A percentile compares a stretch with the other conserved stretches of the same genome.
Conservation (phyloP, 768 basidiomycete species). For the Hericium alpestre region DNA sequence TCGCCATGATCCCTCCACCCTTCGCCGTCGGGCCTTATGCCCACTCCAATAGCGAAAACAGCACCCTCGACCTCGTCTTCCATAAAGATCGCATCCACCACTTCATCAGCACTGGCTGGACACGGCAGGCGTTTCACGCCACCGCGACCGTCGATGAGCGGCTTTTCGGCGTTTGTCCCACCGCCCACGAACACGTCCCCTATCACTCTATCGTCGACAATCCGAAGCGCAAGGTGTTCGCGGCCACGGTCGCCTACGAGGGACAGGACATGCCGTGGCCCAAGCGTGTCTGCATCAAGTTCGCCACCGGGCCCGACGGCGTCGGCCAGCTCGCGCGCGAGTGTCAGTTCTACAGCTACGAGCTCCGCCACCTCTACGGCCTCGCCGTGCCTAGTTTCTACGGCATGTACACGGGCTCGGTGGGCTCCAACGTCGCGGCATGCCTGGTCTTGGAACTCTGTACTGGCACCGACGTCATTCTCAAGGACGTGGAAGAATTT, state of each 20-base stretch:
- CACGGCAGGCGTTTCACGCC: neutral
- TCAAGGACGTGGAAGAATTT: slow-evolving; percentile 1
- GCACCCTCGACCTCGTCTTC: neutral
- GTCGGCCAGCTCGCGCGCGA: neutral
- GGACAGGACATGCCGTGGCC: neutral
- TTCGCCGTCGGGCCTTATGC: neutral
- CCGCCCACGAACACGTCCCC: neutral
- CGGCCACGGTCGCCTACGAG: neutral
- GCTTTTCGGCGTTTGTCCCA: neutral
- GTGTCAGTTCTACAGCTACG: neutral
- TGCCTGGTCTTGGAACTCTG: slow-evolving; percentile 6
- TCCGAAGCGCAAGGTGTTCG: slow-evolving; percentile 4
- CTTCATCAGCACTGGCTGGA: neutral
- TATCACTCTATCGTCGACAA: neutral
- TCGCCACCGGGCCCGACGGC: neutral
- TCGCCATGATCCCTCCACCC: neutral
- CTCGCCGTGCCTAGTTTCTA: slow-evolving; percentile 3
- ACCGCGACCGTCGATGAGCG: neutral
- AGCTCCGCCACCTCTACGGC: neutral
- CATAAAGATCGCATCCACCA: neutral
- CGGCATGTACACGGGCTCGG: slow-evolving; percentile 3
- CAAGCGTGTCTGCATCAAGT: slow-evolving; percentile 3
- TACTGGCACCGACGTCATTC: neutral
- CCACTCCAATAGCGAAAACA: neutral
- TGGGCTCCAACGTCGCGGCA: neutral